Evolutionary conservation across 2,329 filamentous ascomycete species (phyloP), one percentile per base, ranked within the genome.

Genomic region (Fusarium haematococcum): DNA sequence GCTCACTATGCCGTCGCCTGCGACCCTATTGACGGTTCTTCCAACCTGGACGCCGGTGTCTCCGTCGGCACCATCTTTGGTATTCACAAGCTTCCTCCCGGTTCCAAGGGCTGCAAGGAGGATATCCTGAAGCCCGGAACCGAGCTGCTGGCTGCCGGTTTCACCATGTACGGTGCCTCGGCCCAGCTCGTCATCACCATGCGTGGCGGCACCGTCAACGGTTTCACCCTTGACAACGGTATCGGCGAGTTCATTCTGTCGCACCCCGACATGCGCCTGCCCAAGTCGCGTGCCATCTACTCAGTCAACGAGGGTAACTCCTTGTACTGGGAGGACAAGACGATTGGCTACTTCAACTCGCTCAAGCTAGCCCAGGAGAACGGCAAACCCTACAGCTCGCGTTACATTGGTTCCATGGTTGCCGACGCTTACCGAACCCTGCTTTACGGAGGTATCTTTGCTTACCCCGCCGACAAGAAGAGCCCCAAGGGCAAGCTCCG

Each of bases 81-180:
- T 75, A 91, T 99, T 79, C 97, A 97, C 89, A 95, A 95, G 87
- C 91, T 98, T 25, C 90, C 92, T 68, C 94, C 97, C 16, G 92
- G 89, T 74, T 91, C 93, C 16, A 88, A 86, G 69, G 94, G 93
- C 75, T 92, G 89, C 69, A 92, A 93, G 78, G 95, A 97, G 80
- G 95, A 98, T 83, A 90, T 99, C 70, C 90, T 98, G 69, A 92
- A 92, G 84, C 94, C 97, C 1, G 97, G 97, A 66, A 96, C 94
- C 2, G 95, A 98, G 85, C 91, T 98, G 76, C 90, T 98, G 23
- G 96, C 97, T 39, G 92, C 94, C 25, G 97, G 97, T n/a, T 99
- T 99, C 89, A 99, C 97, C 85, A 99, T 99, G 97, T 99, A 99
- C 86, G 97, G 97, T 81, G 97, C 97, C 77, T 98, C 95, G 4